A percentile compares a stretch with the other conserved stretches of the same genome.
These are phyloP conservation scores for Dentipellis fragilis DNA, from an alignment of 768 basidiomycete species.

Conservation along the genomic window DNA sequence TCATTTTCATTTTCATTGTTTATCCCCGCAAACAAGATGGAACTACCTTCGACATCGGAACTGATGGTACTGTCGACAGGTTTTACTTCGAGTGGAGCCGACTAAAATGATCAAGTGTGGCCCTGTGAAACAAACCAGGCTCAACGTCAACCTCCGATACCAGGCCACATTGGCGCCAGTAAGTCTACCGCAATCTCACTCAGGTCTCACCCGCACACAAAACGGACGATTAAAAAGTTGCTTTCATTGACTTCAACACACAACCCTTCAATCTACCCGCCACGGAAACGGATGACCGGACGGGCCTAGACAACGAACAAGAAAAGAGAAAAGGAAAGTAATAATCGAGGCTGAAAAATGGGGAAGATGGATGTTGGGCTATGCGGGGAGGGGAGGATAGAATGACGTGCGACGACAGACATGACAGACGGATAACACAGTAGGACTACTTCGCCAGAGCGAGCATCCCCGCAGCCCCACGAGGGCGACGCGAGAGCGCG, in stretches of 20 bases:
- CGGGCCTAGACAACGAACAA: neutral
- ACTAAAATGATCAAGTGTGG: too few species aligned
- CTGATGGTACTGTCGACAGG: too few species aligned
- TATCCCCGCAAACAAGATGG: too few species aligned
- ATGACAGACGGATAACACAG: neutral
- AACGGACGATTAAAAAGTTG: neutral
- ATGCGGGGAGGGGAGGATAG: slow-evolving; percentile 1
- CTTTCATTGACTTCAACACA: neutral
- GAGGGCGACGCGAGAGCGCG: slow-evolving; percentile 6
- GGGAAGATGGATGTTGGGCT: neutral
- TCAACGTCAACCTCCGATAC: too few species aligned
- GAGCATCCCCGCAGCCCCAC: neutral
- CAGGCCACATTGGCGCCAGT: too few species aligned
- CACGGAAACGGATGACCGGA: neutral
- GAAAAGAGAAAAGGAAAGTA: neutral
- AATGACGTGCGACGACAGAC: slow-evolving; percentile 6
- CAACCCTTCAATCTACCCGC: neutral
- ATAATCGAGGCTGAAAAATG: neutral
- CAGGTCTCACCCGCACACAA: neutral
- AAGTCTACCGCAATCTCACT: too few species aligned
- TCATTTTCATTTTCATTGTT: too few species aligned
- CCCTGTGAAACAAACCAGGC: too few species aligned
- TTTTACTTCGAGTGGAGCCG: too few species aligned
- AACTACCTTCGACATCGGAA: too few species aligned
- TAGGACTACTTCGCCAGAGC: neutral